Evolutionary conservation across 345 rosid genomes (phyloP).

Genomic region (Dimocarpus longan): DNA sequence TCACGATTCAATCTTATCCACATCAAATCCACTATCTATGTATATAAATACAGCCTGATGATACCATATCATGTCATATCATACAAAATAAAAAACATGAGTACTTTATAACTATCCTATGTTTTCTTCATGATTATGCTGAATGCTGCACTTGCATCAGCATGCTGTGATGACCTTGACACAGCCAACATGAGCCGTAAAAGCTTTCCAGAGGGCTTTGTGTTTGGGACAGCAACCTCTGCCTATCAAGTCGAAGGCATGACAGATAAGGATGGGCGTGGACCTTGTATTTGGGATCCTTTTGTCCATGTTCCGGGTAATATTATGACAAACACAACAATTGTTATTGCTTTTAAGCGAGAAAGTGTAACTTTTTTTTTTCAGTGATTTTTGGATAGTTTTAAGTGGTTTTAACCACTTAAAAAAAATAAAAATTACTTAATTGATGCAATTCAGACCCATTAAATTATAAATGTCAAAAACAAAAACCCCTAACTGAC

Average conservation of each 20-base stretch:
- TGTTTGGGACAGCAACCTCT: constrained; percentile 58
- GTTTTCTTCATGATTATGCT: not conserved
- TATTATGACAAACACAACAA: not conserved
- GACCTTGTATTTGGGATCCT: constrained; percentile 66
- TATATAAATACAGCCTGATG: not conserved
- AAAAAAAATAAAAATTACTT: too few species aligned
- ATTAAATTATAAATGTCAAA: too few species aligned
- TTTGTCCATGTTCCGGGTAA: constrained; percentile 52
- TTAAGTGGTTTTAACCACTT: too few species aligned
- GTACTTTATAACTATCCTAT: too few species aligned
- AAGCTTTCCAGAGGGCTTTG: constrained; percentile 47
- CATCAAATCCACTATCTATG: not conserved
- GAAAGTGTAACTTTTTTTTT: too few species aligned
- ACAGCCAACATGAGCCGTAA: constrained; percentile 43
- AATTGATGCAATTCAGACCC: too few species aligned
- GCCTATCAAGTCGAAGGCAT: constrained; percentile 69
- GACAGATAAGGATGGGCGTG: constrained; percentile 61
- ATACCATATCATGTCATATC: not conserved
- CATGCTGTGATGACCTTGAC: constrained; percentile 21
- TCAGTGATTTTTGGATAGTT: too few species aligned
- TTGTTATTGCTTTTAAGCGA: too few species aligned
- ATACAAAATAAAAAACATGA: not conserved
- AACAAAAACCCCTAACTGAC: too few species aligned
- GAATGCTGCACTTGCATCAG: not conserved
- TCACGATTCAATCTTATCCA: not conserved